Evolutionary conservation across 352 stramenopile genomes (phyloP), one percentile per base, ranked within the genome.

Genomic region (Phytophthora tentaculata): DNA sequence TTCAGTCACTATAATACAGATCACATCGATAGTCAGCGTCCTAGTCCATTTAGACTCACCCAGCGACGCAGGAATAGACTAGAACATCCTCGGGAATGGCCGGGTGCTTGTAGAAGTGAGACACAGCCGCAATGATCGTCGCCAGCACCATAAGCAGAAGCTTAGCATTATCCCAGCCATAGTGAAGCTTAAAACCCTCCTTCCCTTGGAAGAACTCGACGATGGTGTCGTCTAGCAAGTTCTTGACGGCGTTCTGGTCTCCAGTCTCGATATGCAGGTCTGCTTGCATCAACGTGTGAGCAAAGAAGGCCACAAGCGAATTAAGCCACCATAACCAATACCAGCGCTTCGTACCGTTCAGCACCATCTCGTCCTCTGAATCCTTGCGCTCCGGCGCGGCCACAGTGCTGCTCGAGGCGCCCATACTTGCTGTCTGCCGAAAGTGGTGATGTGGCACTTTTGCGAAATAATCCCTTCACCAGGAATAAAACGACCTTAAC

Each of bases 171-270:
- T 96, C 86, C 79, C 83, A 90, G 28, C 77, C 84, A 58, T 95
- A 94, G 50, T 92, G 79, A 26, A 93, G 72, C 48, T 73, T 65
- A 47, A 82, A 91, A 4, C 83, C 67, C 26, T 77, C 51, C 51
- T 83, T 88, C 20, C 76, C 73, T 60, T 92, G 64, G 56, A 93
- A 91, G 58, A 87, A 83, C 69, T 94, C 88, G 54, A 80, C 64
- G 52, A 96, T 80, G 17, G 80, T 83, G 62, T 96, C 88, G 66
- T 96, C 88, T 56, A 96, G 71, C 39, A 96, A 77, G 64, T 95
- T 95, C 71, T 94, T 94, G 29, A 96, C 86, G 16, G 86, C 88
- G 44, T 92, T 91, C 61, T 95, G 87, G 74, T 96, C 88, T 9
- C 85, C 86, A 37, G 83, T 90, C 69, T 96, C 87, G 43, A 95